Evolutionary conservation across 495 filamentous ascomycete species (phyloP), one percentile per base, ranked within the genome.

Genomic region (Filosporella fistucella): DNA sequence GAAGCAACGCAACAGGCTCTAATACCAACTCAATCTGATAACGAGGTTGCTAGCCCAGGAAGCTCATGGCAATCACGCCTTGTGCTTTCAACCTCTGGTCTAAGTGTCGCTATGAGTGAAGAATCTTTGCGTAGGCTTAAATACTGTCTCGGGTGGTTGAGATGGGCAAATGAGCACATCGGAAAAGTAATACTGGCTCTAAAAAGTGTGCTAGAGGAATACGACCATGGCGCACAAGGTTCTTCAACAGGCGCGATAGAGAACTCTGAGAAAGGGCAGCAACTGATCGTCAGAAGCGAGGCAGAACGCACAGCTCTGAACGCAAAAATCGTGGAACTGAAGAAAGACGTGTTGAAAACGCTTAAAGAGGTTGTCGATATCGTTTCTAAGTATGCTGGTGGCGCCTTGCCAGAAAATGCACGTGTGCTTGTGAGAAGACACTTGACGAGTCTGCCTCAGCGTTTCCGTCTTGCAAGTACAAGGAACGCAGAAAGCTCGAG

Each of bases 71-170:
- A 84, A 55, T 84, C 83, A 9, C 78, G 86, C 28, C 69, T 97
- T 12, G 80, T 94, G 17, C 82, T 94, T 49, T 83, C 82, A 12
- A 94, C 90, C 0, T 91, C 86, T 0, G 89, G 88, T 0, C 70
- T 96, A 2, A 84, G 88, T 25, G 82, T 90, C 16, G 89, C 91
- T 0, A 86, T 97, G 75, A 90, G 82, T 56, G 86, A 94, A 17
- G 84, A 89, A 56, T 90, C 85, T 36, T 67, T 94, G 11, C 71
- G 77, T 11, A 87, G 79, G 47, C 68, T 97, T 21, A 84, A 83
- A 56, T 88, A 83, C 55, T 93, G 87, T 55, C 68, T 96, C 13
- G 71, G 74, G 16, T 83, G 84, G 72, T 70, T 96, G n/a, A 74
- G 78, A 34, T 78, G 80, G 74, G 84, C 85, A 2, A 94, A 91